These are phyloP conservation scores for Trifolium dubium DNA, from an alignment of 306 rosid species.

Conservation along the genomic window DNA sequence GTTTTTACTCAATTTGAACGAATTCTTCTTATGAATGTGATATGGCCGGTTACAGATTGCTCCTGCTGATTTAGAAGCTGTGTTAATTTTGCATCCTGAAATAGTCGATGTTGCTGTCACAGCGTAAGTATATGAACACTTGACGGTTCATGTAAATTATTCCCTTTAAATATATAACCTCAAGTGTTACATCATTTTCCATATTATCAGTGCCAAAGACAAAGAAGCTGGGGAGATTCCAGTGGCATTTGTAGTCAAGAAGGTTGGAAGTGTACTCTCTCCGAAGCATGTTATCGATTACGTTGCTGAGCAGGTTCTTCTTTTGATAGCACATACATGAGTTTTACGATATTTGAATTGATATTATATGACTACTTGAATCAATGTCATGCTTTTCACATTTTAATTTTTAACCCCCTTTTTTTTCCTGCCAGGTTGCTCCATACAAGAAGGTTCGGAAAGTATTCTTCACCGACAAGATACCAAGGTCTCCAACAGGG, in stretches of 20 bases:
- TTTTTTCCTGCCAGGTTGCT: conserved; percentile 59
- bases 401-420: neutral
- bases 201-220: conserved; percentile 52
- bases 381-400: conserved; percentile 23
- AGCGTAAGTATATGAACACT: conserved; percentile 39
- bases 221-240: conserved; percentile 81
- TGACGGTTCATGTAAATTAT: neutral
- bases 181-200: conserved; percentile 32
- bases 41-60: conserved; percentile 50
- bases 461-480: conserved; percentile 65
- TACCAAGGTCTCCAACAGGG: conserved; percentile 86
- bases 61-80: conserved; percentile 61
- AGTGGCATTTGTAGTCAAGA: conserved; percentile 80
- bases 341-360: conserved; percentile 32
- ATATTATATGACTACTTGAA: conserved; percentile 31
- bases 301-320: conserved; percentile 67
- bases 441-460: conserved; percentile 79
- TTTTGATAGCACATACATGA: neutral
- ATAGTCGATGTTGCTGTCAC: conserved; percentile 54
- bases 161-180: neutral
- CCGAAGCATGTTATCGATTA: conserved; percentile 55
- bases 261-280: conserved; percentile 61
- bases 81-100: conserved; percentile 52
- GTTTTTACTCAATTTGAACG: neutral
- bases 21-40: conserved; percentile 23